Base-by-base conservation (phyloP, 2,329 filamentous ascomycete species). In the Colletotrichum tofieldiae region DNA sequence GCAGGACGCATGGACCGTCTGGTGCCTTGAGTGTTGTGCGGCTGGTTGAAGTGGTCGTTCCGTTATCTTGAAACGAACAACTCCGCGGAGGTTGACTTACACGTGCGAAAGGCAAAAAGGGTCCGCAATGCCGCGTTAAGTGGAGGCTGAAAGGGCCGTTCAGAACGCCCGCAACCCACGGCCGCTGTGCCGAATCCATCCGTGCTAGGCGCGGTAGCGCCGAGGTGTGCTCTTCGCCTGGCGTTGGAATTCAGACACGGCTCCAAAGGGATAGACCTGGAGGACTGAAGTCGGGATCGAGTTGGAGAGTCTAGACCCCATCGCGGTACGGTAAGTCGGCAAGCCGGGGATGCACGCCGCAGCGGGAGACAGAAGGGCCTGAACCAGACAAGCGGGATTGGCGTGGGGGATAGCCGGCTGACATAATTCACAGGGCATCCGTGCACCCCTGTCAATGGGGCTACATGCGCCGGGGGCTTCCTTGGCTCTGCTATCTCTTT, bases 1-100 rank as follows among this genome's bases (percentile, higher is more conserved):
- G 23, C 59, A 43, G 32, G 59, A 47, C 59, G 69, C 65, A 60
- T 64, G 52, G 69, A 52, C 65, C 69, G 16, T 35, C 26, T 18
- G 16, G 59, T 6, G 59, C n/a, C 52, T 45, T 32, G 59, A 32
- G 20, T 32, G 43, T 51, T 35, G 60, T 29, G 65, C 59, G 65
- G 60, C 65, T 70, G 49, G 11, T 54, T 45, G 39, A 16, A 35
- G 61, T 55, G 61, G 60, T 70, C 35, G 67, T 65, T 35, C 60
- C 65, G 70, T 72, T 72, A 70, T 72, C 65, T 72, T 55, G 45
- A 29, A 69, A 51, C n/a, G 65, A 49, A 55, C 70, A 72, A 69
- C 70, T 72, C 70, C 65, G 70, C 70, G 70, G 70, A 72, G 60
- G 54, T 26, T 54, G 59, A 56, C 41, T 55, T 65, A 69, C 60